Base-by-base conservation (phyloP, 1,139 yeast genomes). In the Pichia sp. region DNA sequence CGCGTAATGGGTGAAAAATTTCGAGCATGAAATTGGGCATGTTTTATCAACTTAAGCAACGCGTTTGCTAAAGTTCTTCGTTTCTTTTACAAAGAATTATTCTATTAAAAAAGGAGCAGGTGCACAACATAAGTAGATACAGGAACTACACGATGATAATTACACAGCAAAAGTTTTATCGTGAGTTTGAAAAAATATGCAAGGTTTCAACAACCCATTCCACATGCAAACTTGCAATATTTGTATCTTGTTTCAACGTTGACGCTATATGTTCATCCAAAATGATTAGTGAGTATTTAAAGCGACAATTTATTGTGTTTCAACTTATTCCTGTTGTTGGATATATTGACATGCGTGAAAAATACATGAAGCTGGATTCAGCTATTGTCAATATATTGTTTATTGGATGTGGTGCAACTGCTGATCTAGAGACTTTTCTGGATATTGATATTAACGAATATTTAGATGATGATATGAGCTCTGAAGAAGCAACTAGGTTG, bases 281-380 rank as follows among this genome's bases (percentile, higher is more conserved):
- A 57, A 82, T 88, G 59, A 66, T 91, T 25, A 70, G 91, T 27
- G 63, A 72, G 35, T 66, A 87, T 42, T 69, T 91, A 48, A 81
- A 86, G 60, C 80, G 83, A 49, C 94, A 87, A 55, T 69, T 89
- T 56, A 79, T 91, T 14, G 95, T 89, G 49, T 86, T 82, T 58
- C 95, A 91, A 60, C 68, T 88, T 41, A 79, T 88, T 11, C 98
- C 99, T 0, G 89, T 91, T n/a, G 89, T 87, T 16, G 99, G 99
- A 1, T 91, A 87, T 56, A 65, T 80, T 10, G 96, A 89, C 53
- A 66, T 93, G 51, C 76, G 76, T 47, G 57, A 55, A 27, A 87
- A 82, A 57, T 89, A 77, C 56, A 47, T 54, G 10, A 72, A 72
- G 42, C 64, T 91, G 32, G 96, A 89, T 54, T 71, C 65, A 10